A percentile compares a stretch with the other conserved stretches of the same genome.
phyloP scores from a whole-genome alignment of 2,329 filamentous ascomycete genomes.

The Diaporthe sp. region DNA sequence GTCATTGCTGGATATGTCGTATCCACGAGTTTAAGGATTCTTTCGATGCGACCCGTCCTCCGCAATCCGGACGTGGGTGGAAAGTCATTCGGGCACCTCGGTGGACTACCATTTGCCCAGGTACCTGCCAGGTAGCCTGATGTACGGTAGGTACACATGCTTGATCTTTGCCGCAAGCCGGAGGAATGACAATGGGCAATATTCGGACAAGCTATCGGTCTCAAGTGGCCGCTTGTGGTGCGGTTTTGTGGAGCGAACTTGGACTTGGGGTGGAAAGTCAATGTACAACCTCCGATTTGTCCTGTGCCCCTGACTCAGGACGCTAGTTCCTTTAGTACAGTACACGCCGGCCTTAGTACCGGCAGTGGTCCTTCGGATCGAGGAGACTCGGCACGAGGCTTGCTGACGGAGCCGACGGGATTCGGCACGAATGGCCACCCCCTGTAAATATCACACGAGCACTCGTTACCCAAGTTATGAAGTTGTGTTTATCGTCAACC shows the following conservation, averaged over 20 bases:
- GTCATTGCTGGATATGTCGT: background rate
- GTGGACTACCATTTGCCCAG: background rate
- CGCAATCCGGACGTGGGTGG: background rate
- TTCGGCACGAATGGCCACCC: conserved; percentile 14
- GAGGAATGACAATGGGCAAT: background rate
- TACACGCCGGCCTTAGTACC: background rate
- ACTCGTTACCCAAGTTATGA: background rate
- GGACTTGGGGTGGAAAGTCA: background rate
- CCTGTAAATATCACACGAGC: background rate
- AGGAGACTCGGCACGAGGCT: conserved; percentile 22
- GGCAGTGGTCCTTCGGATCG: conserved; percentile 19
- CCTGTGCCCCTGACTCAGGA: conserved; percentile 13
- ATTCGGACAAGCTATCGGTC: background rate
- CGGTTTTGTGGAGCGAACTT: conserved; percentile 3
- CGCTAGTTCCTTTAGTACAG: conserved; percentile 22
- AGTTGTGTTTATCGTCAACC: background rate
- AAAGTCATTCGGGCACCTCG: background rate
- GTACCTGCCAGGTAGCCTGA: background rate
- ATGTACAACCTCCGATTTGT: conserved; percentile 30
- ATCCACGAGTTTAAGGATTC: background rate
- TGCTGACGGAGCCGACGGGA: background rate
- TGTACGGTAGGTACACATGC: background rate
- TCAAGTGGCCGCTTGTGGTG: background rate
- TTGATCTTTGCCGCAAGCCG: background rate
- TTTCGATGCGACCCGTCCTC: conserved; percentile 7